Evolutionary conservation across 805 yeast species (phyloP).

Genomic region (Martiniozyma abietophila): DNA sequence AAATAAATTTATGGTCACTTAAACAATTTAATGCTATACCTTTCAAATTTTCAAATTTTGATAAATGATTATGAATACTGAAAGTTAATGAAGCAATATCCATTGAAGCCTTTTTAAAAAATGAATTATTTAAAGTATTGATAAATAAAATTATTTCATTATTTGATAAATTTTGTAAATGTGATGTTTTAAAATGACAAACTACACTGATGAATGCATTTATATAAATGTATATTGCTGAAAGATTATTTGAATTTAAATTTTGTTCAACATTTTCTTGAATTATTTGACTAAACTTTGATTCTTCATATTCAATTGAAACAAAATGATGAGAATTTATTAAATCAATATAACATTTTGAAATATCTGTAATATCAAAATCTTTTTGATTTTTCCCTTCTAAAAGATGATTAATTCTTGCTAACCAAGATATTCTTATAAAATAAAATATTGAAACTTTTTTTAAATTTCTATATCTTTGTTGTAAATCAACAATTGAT

Average conservation of each 20-base stretch:
- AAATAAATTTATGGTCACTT: no score
- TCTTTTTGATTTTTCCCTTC: no score
- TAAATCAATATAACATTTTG: slow-evolving; percentile 2
- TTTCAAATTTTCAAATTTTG: no score
- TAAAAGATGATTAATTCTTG: no score
- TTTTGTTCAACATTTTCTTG: neutral
- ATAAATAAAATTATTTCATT: neutral
- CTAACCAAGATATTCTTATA: no score
- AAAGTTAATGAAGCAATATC: no score
- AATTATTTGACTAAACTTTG: slow-evolving; percentile 1
- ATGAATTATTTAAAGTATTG: neutral
- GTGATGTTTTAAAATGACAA: neutral
- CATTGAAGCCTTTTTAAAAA: neutral
- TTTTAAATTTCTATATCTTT: no score
- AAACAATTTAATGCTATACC: no score
- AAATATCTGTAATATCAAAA: no score
- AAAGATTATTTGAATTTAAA: neutral
- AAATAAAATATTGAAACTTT: no score
- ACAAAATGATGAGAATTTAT: slow-evolving; percentile 1
- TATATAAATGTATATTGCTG: slow-evolving; percentile 1
- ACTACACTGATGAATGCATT: slow-evolving; percentile 5
- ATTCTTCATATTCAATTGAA: slow-evolving; percentile 1
- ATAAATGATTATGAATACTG: no score
- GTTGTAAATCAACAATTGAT: no score
- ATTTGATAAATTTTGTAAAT: neutral